Base-by-base conservation (phyloP, 768 basidiomycete genomes). In the Omphalotus guepiniiformis region DNA sequence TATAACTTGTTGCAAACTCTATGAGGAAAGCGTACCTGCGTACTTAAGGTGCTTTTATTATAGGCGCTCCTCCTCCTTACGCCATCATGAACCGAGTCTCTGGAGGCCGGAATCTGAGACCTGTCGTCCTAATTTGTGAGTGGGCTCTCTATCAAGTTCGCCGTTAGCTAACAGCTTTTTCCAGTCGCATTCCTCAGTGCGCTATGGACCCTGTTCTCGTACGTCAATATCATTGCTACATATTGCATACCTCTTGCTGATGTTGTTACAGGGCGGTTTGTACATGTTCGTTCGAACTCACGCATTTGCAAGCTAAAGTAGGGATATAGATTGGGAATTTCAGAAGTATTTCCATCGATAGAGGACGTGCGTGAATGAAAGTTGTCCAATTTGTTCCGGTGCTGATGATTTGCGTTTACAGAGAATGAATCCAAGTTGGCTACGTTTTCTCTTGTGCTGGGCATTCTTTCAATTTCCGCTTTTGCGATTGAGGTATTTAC, bases 161-260 rank as follows among this genome's bases (percentile, higher is more conserved):
- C 8, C n/a, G 9, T 6, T 21, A 34, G 9, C 15, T 19, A 38
- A 21, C 27, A 47, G 54, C 23, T 48, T 21, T 62, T 13, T 26
- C 3, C 47, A 77, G 76, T 67, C 40, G 67, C 74, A 2, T 50
- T 74, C 36, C 26, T 83, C 19, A 70, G 67, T 19, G 78, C 74
- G 5, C 47, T 88, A 13, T 89, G 85, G 82, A 57, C 76, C 19
- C 63, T 89, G 7, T 63, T 79, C 50, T 76, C 76, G 87, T 88
- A 61, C 64, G 86, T 73, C 15, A 37, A 1, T 6, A 13, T 12
- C 27, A 25, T 39, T 36, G 30, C 4, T 7, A n/a, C 29, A 1
- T 12, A 16, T 27, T 18, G 29, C 4, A 43, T 6, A 21, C 18
- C 34, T 19, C 4, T 43, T 15, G 23, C 42, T 26, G 18, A 36